Evolutionary conservation across 192 early-diverging fungal species (phyloP), one percentile per base, ranked within the genome.

Genomic region (Coemansia sp.): DNA sequence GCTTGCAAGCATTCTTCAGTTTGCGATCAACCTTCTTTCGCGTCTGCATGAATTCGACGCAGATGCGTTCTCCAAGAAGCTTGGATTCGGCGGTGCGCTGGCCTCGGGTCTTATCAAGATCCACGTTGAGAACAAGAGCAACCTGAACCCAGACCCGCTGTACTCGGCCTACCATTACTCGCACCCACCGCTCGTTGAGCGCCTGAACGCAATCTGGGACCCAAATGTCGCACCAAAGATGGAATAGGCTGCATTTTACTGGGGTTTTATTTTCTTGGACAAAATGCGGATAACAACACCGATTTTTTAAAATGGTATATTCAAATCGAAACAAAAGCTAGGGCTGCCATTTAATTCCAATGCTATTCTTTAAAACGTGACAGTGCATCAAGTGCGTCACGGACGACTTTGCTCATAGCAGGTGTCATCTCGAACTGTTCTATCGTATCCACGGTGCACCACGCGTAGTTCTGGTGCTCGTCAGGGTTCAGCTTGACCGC

Each of bases 31-130:
- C 62, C 81, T 91, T 7, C 74, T 94, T 64, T 92, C 92, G 29
- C 85, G 96, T 30, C 79, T 86, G 63, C 86, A 98, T 68, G 96
- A 98, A 81, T 98, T 93, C 70, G 87, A 97, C 74, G 95, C 95
- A 6, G 96, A 98, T 71, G 87, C 85, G 10, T 98, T 86, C 77
- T 94, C 93, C 7, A 88, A 92, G 69, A 87, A 89, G 51, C 82
- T 95, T 8, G 95, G 94, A 0, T 95, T 90, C 63, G 88, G 86
- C 16, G 76, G 82, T 53, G 72, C 86, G 25, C 78, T 98, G 45
- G 85, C 87, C 16, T 87, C 87, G 40, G 90, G 86, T 7, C 75
- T 98, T 64, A 92, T 96, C 63, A 97, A 98, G 73, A 71, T 98
- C 25, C 90, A 95, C 66, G 85, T 91, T 3, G 91, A 95, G 84